Percentiles rank a stretch among this genome's conserved stretches.
phyloP scores from a whole-genome alignment of 1,284 basidiomycete species.

The Naganishia albida region DNA sequence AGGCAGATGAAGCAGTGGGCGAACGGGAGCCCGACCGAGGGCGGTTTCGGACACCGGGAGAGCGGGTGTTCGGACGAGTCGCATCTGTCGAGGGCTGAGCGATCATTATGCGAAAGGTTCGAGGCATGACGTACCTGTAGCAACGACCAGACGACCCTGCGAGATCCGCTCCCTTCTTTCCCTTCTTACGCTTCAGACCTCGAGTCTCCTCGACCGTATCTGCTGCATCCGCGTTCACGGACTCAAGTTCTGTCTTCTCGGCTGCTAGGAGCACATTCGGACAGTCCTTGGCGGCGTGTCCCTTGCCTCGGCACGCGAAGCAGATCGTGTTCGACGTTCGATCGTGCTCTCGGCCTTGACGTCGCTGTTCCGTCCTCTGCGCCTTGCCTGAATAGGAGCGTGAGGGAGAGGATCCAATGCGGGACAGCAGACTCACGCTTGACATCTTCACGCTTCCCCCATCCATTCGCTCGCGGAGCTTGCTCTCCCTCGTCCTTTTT shows the following conservation, averaged over 20 bases:
- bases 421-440: conserved; percentile 53
- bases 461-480: conserved; percentile 37
- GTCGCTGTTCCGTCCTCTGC: conserved; percentile 62
- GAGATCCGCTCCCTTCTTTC: conserved; percentile 47
- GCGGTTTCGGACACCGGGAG: conserved; percentile 68
- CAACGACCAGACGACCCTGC: conserved; percentile 66
- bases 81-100: conserved; percentile 61
- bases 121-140: conserved; percentile 65
- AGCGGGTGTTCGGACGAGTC: conserved; percentile 78
- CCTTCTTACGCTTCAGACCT: conserved; percentile 48
- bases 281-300: conserved; percentile 82
- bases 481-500: conserved; percentile 30
- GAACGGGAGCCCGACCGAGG: conserved; percentile 68
- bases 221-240: conserved; percentile 22
- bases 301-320: conserved; percentile 82
- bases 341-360: conserved; percentile 67
- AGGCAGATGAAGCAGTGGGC: conserved; percentile 91
- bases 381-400: conserved; percentile 27
- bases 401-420: neutral
- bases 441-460: conserved; percentile 48
- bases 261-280: conserved; percentile 59
- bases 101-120: neutral
- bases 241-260: conserved; percentile 36
- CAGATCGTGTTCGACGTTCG: conserved; percentile 68
- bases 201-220: conserved; percentile 33